These are phyloP conservation scores for Kurtzmaniella fragi DNA, from an alignment of 805 yeast species.

Conservation along the genomic window DNA sequence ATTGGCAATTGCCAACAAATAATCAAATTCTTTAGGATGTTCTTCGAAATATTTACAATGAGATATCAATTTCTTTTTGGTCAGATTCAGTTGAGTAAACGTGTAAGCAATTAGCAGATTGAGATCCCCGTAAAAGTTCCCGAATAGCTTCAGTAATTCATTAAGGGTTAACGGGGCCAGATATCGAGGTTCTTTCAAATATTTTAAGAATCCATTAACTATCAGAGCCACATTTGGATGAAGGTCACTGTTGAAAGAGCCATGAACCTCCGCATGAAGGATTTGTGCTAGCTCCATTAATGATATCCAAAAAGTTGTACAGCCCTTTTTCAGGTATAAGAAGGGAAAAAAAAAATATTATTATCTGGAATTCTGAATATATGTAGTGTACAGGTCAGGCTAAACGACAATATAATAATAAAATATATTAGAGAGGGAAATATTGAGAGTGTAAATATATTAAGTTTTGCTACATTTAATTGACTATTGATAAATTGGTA, in stretches of 20 bases:
- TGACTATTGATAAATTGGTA: no score
- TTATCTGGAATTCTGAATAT: neutral
- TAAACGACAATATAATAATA: neutral
- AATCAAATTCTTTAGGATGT: constrained; percentile 30
- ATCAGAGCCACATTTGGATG: constrained; percentile 24
- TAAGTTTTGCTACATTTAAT: no score
- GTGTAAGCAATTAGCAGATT: constrained; percentile 26
- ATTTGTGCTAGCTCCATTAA: neutral
- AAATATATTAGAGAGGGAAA: no score
- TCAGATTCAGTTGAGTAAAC: constrained; percentile 34
- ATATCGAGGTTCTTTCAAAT: constrained; percentile 39
- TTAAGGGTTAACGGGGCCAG: constrained; percentile 33
- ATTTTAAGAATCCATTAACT: constrained; percentile 24
- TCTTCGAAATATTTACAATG: constrained; percentile 21
- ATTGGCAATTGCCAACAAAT: constrained; percentile 37
- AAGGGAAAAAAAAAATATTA: neutral
- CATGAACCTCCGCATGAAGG: neutral
- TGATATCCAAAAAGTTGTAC: neutral
- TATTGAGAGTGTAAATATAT: no score
- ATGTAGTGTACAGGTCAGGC: neutral
- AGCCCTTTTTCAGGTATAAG: neutral
- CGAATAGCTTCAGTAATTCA: constrained; percentile 31
- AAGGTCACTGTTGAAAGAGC: constrained; percentile 2
- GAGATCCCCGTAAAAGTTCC: constrained; percentile 33
- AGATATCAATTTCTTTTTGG: constrained; percentile 33